Evolutionary conservation across 2,329 filamentous ascomycete species (phyloP).

Genomic region (Pyrenochaeta sp.): DNA sequence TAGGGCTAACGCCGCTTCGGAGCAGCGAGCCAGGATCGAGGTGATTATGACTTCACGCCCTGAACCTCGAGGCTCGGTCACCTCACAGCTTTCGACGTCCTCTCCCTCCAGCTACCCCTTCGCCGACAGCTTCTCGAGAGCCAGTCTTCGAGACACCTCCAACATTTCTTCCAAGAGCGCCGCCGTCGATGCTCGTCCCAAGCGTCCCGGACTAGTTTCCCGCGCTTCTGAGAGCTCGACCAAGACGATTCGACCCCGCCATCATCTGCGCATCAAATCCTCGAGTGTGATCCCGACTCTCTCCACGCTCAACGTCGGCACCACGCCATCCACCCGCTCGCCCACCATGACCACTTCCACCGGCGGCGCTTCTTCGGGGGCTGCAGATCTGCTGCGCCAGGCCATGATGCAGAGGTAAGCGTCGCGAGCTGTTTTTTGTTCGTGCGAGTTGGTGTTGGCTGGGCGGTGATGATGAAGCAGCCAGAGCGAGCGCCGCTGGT

Average conservation of each 20-base stretch:
- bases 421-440: conserved; percentile 7
- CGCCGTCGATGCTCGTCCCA: conserved; percentile 39
- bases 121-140: conserved; percentile 25
- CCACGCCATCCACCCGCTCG: conserved; percentile 41
- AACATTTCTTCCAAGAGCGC: conserved; percentile 29
- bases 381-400: conserved; percentile 67
- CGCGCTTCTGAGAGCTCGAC: conserved; percentile 41
- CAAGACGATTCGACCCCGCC: conserved; percentile 40
- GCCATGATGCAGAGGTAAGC: conserved; percentile 66
- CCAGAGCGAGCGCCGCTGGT: conserved; percentile 4
- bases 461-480: conserved; percentile 1
- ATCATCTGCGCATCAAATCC: conserved; percentile 48
- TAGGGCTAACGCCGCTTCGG: conserved; percentile 41
- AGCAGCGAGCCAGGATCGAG: conserved; percentile 36
- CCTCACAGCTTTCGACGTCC: conserved; percentile 20
- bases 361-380: conserved; percentile 58
- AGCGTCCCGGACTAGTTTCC: conserved; percentile 43
- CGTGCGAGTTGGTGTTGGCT: conserved; percentile 4
- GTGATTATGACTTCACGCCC: conserved; percentile 48
- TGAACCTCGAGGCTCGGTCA: conserved; percentile 29
- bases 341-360: conserved; percentile 44
- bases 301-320: conserved; percentile 37
- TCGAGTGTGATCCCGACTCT: conserved; percentile 56
- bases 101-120: conserved; percentile 16
- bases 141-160: conserved; percentile 24